These are phyloP conservation scores for Camellia japonica DNA, from an alignment of 148 eudicot species.

Conservation along the genomic window DNA sequence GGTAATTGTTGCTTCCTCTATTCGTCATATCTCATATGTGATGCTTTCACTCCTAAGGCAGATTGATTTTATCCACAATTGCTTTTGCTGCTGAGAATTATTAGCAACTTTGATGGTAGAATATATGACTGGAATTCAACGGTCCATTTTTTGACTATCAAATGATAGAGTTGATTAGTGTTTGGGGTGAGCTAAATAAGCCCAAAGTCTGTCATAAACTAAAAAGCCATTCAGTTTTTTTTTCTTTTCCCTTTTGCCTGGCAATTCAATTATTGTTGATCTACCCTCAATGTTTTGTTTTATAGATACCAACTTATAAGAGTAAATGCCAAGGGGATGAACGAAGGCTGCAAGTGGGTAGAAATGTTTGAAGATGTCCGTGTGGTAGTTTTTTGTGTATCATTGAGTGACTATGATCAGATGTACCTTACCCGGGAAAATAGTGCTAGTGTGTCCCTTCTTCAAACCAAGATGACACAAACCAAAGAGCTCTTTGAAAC, in stretches of 20 bases:
- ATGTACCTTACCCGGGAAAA: slow-evolving; percentile 46
- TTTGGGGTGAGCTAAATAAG: not conserved
- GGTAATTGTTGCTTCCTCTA: slow-evolving; percentile 37
- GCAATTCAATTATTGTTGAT: not conserved
- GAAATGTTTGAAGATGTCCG: slow-evolving; percentile 98
- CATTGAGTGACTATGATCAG: slow-evolving; percentile 90
- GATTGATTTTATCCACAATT: not conserved
- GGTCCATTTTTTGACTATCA: not conserved
- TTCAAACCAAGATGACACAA: slow-evolving; percentile 77
- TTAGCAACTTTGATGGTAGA: not conserved
- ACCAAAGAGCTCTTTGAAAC: slow-evolving; percentile 81
- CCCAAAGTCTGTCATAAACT: too few species aligned
- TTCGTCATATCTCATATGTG: not conserved
- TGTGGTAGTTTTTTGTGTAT: slow-evolving; percentile 67
- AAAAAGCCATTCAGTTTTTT: not conserved
- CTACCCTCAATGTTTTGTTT: not conserved
- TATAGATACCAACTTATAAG: slow-evolving; percentile 84
- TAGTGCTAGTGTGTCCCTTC: slow-evolving; percentile 38
- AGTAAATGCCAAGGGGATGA: slow-evolving; percentile 87
- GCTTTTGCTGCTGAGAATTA: not conserved
- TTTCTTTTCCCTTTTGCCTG: not conserved
- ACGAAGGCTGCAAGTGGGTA: slow-evolving; percentile 96
- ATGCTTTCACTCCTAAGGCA: not conserved
- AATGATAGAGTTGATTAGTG: too few species aligned
- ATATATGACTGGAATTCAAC: not conserved